A percentile compares a stretch with the other conserved stretches of the same genome.
Conservation (phyloP, 1,284 basidiomycete genomes). For the Tranzscheliella williamsii region DNA sequence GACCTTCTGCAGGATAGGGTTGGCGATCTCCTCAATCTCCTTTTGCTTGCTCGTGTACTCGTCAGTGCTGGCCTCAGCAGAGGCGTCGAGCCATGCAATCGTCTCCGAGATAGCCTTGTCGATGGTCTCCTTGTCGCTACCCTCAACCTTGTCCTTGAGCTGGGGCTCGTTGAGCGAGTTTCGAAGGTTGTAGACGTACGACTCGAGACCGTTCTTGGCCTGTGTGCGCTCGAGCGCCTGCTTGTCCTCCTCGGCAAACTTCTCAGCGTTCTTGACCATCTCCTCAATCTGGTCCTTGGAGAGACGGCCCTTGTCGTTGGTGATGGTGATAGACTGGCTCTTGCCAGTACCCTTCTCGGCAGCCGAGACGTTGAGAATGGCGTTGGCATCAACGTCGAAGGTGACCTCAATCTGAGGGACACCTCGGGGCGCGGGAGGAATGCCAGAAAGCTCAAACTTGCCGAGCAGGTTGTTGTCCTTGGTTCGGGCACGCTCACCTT, state of each 20-base stretch:
- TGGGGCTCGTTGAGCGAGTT: constrained; percentile 67
- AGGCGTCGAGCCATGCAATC: constrained; percentile 84
- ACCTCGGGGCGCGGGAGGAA: constrained; percentile 96
- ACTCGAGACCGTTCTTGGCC: constrained; percentile 80
- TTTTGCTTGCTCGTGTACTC: constrained; percentile 96
- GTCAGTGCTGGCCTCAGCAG: constrained; percentile 88
- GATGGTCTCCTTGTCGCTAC: constrained; percentile 84
- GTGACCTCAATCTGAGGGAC: constrained; percentile 98
- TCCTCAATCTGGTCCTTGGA: constrained; percentile 98
- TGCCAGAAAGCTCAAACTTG: constrained; percentile 97
- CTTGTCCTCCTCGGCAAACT: constrained; percentile 75
- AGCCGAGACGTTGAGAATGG: constrained; percentile 94
- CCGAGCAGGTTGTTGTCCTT: constrained; percentile 99
- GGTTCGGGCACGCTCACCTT: constrained; percentile 98
- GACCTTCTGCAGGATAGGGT: constrained; percentile 92
- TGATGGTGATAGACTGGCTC: constrained; percentile 89
- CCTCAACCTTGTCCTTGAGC: constrained; percentile 75
- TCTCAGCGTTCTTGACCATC: constrained; percentile 69
- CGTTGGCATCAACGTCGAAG: constrained; percentile 98
- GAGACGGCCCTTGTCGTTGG: constrained; percentile 96
- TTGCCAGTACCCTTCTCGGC: constrained; percentile 98
- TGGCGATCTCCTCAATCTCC: constrained; percentile 87
- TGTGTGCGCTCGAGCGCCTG: constrained; percentile 71
- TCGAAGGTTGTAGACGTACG: constrained; percentile 93
- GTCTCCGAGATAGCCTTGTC: constrained; percentile 81